Evolutionary conservation across 169 alveolate species (phyloP).

Genomic region (Babesia sp.): DNA sequence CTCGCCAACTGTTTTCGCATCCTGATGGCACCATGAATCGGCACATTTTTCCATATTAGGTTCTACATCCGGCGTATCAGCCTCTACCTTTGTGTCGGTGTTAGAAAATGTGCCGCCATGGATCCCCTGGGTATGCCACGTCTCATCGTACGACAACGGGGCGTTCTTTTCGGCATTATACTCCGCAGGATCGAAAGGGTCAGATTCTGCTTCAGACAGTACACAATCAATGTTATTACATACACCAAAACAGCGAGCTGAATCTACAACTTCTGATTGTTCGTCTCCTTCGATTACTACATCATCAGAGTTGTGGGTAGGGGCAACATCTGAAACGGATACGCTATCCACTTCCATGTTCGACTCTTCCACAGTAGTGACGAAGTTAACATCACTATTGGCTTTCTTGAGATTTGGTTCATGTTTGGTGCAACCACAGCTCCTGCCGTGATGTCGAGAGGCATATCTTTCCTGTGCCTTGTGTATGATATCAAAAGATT

Average conservation of each 20-base stretch:
- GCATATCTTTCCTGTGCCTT: constrained; percentile 2
- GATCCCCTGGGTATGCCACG: constrained; percentile 16
- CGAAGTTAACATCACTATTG: not conserved
- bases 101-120: not conserved
- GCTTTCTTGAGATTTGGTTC: not conserved
- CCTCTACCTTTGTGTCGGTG: not conserved
- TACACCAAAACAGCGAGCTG: not conserved
- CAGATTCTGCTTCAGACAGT: constrained; percentile 7
- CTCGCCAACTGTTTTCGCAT: constrained; percentile 3
- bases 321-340: not conserved
- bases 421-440: not conserved
- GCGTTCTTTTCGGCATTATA: constrained; percentile 4
- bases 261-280: not conserved
- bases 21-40: not conserved
- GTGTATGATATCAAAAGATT: constrained; percentile 30
- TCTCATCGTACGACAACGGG: constrained; percentile 42
- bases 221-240: constrained; percentile 2
- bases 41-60: not conserved
- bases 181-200: constrained; percentile 6
- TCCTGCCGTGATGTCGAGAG: not conserved
- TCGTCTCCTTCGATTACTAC: not conserved
- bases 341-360: too few relatives aligned
- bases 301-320: not conserved
- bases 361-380: not conserved
- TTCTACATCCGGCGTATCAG: not conserved